phyloP scores from a whole-genome alignment of 345 rosid species.

The Mercurialis annua region DNA sequence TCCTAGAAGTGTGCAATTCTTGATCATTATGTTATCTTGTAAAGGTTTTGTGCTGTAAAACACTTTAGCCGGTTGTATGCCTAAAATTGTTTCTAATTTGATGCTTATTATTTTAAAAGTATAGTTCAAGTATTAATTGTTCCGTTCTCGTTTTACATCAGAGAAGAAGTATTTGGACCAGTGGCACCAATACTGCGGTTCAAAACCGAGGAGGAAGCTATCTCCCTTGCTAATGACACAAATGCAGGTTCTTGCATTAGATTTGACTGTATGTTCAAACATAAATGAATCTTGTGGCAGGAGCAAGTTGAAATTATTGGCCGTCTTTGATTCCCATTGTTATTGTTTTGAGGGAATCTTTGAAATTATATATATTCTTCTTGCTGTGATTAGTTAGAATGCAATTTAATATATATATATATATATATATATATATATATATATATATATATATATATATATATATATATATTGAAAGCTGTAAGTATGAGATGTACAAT shows the following conservation, averaged over 20 bases:
- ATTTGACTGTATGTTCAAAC: too few relatives aligned
- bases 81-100: background rate
- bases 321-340: too few relatives aligned
- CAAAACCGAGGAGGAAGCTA: conserved; percentile 90
- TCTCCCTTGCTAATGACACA: conserved; percentile 75
- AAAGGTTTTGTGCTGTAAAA: background rate
- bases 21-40: background rate
- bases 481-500: too few relatives aligned
- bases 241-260: conserved; percentile 52
- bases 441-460: background rate
- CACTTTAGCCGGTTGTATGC: background rate
- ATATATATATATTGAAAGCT: background rate
- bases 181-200: conserved; percentile 83
- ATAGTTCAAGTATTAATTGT: background rate
- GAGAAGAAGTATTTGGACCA: conserved; percentile 97
- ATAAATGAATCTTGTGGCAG: too few relatives aligned
- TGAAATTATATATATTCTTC: too few relatives aligned
- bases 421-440: background rate
- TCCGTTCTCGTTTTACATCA: conserved; percentile 23
- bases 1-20: background rate
- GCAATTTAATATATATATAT: background rate
- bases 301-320: too few relatives aligned
- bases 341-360: too few relatives aligned
- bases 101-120: background rate
- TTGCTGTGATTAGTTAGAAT: too few relatives aligned